Evolutionary conservation across 495 filamentous ascomycete species (phyloP).

Genomic region (Sordaria brevicollis): DNA sequence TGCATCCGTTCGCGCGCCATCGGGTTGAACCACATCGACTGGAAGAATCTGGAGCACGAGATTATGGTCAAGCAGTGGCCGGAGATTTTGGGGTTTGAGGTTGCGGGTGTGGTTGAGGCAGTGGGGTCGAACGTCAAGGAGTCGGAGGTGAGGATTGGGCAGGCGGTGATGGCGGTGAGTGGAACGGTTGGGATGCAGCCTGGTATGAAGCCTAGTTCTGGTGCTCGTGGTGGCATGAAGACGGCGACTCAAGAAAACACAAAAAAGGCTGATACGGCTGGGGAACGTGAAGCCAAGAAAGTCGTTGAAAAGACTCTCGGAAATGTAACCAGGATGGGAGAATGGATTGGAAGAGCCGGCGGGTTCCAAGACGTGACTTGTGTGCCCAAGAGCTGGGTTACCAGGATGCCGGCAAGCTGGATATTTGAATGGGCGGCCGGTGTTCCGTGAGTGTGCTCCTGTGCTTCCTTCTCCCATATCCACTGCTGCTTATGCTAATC

Average conservation of each 20-base stretch:
- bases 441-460: conserved; percentile 21
- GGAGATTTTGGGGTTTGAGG: conserved; percentile 28
- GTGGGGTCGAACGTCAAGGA: conserved; percentile 19
- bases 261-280: neutral
- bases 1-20: conserved; percentile 26
- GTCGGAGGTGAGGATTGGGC: conserved; percentile 22
- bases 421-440: conserved; percentile 34
- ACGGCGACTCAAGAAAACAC: neutral
- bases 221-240: neutral
- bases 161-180: conserved; percentile 25
- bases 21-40: conserved; percentile 30
- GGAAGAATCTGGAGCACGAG: conserved; percentile 26
- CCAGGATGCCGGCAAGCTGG: conserved; percentile 26
- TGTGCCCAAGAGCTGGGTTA: conserved; percentile 25
- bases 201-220: no score
- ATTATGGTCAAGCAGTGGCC: conserved; percentile 24
- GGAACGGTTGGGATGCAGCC: conserved; percentile 5
- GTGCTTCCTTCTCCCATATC: neutral
- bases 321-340: neutral
- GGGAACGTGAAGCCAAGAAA: neutral
- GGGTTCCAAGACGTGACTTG: conserved; percentile 31
- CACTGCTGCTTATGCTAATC: neutral
- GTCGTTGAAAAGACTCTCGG: neutral
- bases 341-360: conserved; percentile 6
- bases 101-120: conserved; percentile 26